Conservation (phyloP, 495 filamentous ascomycete species). For the Neurospora discreta region DNA sequence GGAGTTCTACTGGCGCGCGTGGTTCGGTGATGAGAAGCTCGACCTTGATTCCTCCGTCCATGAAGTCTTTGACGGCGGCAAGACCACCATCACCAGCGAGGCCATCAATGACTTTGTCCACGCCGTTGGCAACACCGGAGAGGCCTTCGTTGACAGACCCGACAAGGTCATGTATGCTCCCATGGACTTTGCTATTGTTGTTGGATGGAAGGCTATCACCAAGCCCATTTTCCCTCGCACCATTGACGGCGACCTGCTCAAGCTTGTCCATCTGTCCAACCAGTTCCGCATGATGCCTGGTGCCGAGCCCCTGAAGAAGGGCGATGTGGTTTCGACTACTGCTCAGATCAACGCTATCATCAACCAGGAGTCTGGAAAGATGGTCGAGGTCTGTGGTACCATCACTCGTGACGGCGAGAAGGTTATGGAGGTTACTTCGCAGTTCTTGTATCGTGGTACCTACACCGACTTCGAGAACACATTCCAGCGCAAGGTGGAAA, state of each 20-base stretch:
- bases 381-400: slow-evolving; percentile 97
- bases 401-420: slow-evolving; percentile 74
- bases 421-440: slow-evolving; percentile 98
- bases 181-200: slow-evolving; percentile 98
- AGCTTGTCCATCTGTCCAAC: slow-evolving; percentile 92
- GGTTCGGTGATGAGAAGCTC: slow-evolving; percentile 82
- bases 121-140: slow-evolving; percentile 93
- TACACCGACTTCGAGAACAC: slow-evolving; percentile 96
- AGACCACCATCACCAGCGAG: slow-evolving; percentile 71
- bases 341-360: slow-evolving; percentile 96
- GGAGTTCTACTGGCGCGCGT: slow-evolving; percentile 92
- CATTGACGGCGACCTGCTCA: slow-evolving; percentile 90
- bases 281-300: slow-evolving; percentile 97
- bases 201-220: slow-evolving; percentile 97
- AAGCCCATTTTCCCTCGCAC: slow-evolving; percentile 94
- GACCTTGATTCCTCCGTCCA: slow-evolving; percentile 78
- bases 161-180: slow-evolving; percentile 91
- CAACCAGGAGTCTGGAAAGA: slow-evolving; percentile 97
- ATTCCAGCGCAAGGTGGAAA: slow-evolving; percentile 94
- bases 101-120: slow-evolving; percentile 97
- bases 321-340: slow-evolving; percentile 82
- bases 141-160: slow-evolving; percentile 95
- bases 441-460: slow-evolving; percentile 89
- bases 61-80: slow-evolving; percentile 79
- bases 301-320: slow-evolving; percentile 86